phyloP scores from a whole-genome alignment of 1,284 basidiomycete genomes.

The Ceratobasidium sp. region DNA sequence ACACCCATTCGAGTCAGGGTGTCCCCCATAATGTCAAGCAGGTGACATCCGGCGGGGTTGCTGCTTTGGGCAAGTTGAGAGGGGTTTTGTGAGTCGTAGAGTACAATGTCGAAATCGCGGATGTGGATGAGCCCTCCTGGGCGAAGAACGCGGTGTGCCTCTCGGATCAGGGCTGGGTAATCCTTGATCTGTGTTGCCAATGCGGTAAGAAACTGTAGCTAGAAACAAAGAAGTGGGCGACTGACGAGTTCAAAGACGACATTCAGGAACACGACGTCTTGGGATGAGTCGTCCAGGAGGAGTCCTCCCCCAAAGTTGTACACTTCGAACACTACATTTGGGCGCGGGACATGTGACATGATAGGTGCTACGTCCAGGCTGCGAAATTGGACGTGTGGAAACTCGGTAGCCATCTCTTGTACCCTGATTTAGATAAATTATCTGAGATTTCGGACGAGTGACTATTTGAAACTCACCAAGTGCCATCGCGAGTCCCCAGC shows the following conservation, averaged over 20 bases:
- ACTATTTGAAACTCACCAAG: not conserved
- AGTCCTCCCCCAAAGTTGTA: conserved; percentile 3
- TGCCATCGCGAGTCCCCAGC: conserved; percentile 4
- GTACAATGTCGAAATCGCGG: not conserved
- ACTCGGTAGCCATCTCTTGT: conserved; percentile 34
- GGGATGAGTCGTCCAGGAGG: conserved; percentile 16
- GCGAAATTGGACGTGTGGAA: conserved; percentile 5
- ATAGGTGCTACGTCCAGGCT: conserved; percentile 27
- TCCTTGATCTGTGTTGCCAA: conserved; percentile 14
- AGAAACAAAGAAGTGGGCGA: not conserved
- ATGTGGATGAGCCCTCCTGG: conserved; percentile 34
- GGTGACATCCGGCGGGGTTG: not conserved
- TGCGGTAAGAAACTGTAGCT: not conserved
- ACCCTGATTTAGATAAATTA: not conserved
- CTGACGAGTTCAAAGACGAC: conserved; percentile 13
- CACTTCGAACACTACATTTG: conserved; percentile 27
- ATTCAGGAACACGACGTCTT: conserved; percentile 21
- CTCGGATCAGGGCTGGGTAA: conserved; percentile 24
- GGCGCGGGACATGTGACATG: conserved; percentile 10
- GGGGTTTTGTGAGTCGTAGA: conserved; percentile 14
- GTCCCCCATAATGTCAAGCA: not conserved
- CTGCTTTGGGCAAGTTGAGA: not conserved
- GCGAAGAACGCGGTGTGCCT: conserved; percentile 17
- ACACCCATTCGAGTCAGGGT: not conserved
- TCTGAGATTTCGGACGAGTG: not conserved